Conservation (phyloP, 192 early-diverging fungal genomes). For the Piromyces sp. region DNA sequence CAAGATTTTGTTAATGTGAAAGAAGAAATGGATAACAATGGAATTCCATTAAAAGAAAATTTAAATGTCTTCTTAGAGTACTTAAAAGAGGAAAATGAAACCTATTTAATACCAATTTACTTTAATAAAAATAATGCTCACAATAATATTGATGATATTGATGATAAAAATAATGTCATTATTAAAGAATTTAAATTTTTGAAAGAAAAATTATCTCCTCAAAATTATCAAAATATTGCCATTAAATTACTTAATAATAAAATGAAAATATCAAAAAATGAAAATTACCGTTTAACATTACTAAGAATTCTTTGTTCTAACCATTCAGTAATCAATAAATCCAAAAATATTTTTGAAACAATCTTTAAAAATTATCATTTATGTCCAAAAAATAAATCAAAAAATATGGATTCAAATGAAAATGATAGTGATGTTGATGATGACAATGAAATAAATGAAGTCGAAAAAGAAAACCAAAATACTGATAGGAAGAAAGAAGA, state of each 20-base stretch:
- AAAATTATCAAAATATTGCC: too few species aligned
- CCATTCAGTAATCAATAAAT: too few species aligned
- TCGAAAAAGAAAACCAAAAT: not conserved
- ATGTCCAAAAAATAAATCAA: too few species aligned
- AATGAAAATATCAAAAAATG: too few species aligned
- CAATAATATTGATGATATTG: not conserved
- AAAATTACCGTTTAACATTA: too few species aligned
- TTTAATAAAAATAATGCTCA: not conserved
- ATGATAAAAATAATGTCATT: not conserved
- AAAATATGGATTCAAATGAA: too few species aligned
- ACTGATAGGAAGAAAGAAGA: not conserved
- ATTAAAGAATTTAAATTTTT: too few species aligned
- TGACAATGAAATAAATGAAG: not conserved
- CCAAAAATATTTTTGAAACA: too few species aligned
- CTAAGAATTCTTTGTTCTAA: too few species aligned
- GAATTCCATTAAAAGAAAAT: not conserved
- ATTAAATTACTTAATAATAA: too few species aligned
- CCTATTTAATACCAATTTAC: not conserved
- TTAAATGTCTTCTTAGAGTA: not conserved
- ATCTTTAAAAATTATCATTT: too few species aligned
- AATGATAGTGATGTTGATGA: not conserved
- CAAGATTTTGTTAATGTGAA: not conserved
- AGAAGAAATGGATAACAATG: not conserved
- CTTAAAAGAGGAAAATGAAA: not conserved
- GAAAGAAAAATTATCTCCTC: too few species aligned